These are phyloP conservation scores for Neocatenulostroma microsporum DNA, from an alignment of 2,329 filamentous ascomycete species.

Conservation along the genomic window DNA sequence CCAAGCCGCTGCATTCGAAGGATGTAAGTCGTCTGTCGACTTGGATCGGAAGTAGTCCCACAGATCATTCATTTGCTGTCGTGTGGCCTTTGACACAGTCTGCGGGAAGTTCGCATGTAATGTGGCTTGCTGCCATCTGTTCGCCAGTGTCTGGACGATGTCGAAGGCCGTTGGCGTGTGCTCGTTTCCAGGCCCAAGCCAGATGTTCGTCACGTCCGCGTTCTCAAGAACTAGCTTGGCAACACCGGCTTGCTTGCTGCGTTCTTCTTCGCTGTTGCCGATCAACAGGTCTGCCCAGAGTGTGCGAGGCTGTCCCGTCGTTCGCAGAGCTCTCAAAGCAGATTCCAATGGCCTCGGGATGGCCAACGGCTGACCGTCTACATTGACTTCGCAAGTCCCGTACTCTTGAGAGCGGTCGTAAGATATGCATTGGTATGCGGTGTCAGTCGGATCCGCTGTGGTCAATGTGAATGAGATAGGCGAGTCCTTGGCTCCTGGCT, in stretches of 20 bases:
- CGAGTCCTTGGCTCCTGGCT: constrained; percentile 1
- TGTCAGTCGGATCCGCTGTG: neutral
- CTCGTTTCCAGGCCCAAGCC: neutral
- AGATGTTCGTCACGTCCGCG: neutral
- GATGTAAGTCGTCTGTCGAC: neutral
- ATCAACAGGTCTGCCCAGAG: constrained; percentile 8
- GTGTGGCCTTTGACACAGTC: constrained; percentile 1
- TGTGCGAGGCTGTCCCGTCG: neutral
- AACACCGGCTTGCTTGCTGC: constrained; percentile 5
- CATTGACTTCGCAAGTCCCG: constrained; percentile 1
- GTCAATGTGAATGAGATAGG: constrained; percentile 1
- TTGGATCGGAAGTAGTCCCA: neutral
- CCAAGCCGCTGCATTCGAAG: neutral
- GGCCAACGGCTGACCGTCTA: constrained; percentile 6
- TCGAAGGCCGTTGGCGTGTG: constrained; percentile 1
- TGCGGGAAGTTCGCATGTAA: constrained; percentile 1
- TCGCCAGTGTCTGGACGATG: constrained; percentile 6
- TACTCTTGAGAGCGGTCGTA: constrained; percentile 7
- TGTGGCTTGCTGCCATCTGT: constrained; percentile 3
- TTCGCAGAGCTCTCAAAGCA: constrained; percentile 5
- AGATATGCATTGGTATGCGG: constrained; percentile 7
- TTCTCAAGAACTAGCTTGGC: constrained; percentile 6
- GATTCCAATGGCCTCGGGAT: constrained; percentile 3
- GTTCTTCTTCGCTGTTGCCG: constrained; percentile 5
- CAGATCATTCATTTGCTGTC: constrained; percentile 5